Evolutionary conservation across 2,329 filamentous ascomycete species (phyloP).

Genomic region (Ophiostoma himal-ulmi): DNA sequence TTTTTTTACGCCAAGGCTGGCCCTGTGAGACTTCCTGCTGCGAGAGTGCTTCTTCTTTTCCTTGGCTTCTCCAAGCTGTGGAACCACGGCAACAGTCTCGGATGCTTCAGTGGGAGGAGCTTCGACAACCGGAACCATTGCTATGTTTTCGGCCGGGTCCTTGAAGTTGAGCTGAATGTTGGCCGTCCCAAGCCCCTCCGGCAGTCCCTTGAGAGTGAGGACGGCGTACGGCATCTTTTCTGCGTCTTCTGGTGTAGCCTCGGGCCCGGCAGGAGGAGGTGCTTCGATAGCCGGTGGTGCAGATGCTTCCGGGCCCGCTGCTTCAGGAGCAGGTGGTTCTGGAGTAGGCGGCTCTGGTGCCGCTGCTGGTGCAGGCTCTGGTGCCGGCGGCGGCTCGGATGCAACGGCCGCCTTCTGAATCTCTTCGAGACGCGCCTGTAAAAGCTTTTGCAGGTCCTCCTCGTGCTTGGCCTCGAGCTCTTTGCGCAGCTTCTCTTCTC

Average conservation of each 20-base stretch:
- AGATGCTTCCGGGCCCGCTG: background rate
- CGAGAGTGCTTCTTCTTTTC: background rate
- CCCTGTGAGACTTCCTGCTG: background rate
- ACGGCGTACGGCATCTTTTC: conserved; percentile 12
- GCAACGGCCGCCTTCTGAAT: background rate
- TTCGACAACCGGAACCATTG: background rate
- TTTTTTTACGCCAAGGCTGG: background rate
- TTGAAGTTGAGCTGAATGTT: conserved; percentile 19
- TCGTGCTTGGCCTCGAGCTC: conserved; percentile 7
- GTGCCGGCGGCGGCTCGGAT: background rate
- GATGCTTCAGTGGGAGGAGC: background rate
- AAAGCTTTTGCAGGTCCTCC: conserved; percentile 14
- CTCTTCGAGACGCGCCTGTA: conserved; percentile 6
- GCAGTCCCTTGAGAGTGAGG: conserved; percentile 9
- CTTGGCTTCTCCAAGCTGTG: background rate
- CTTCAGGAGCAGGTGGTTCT: background rate
- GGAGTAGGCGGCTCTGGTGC: background rate
- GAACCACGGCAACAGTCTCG: background rate
- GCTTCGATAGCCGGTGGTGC: background rate
- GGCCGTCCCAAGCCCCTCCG: background rate
- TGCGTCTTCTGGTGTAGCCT: background rate
- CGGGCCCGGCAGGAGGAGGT: background rate
- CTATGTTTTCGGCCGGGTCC: conserved; percentile 8
- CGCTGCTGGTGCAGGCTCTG: background rate
- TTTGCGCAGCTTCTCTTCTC: conserved; percentile 14